Conservation (phyloP, 169 alveolate genomes). For the Toxoplasma gondii region DNA sequence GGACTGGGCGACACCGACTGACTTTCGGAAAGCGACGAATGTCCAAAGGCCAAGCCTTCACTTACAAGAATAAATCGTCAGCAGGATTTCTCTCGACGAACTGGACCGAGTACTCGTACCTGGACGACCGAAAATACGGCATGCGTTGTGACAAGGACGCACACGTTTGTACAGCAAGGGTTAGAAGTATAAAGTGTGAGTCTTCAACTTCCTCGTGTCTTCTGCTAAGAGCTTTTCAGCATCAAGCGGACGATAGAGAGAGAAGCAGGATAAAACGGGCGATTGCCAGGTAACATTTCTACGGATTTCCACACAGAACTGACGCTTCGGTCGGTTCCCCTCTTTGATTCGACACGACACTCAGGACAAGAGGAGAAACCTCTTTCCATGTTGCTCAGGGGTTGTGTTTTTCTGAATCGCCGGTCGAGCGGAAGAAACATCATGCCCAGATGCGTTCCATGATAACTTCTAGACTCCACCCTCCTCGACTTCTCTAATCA, state of each 20-base stretch:
- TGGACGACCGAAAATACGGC: background rate
- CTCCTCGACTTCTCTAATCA: too few species aligned
- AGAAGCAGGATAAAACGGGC: background rate
- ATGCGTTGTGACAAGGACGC: background rate
- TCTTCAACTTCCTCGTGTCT: background rate
- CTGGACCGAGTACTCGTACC: background rate
- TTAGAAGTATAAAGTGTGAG: background rate
- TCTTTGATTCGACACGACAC: too few species aligned
- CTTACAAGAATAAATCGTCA: background rate
- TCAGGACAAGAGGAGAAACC: too few species aligned
- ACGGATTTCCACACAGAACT: too few species aligned
- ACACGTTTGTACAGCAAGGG: background rate
- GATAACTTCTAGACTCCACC: too few species aligned
- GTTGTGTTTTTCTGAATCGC: too few species aligned
- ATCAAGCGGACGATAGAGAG: background rate
- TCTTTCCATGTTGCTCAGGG: too few species aligned
- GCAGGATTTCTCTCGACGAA: constrained; percentile 12
- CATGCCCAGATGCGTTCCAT: too few species aligned
- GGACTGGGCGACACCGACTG: too few species aligned
- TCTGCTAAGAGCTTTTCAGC: background rate
- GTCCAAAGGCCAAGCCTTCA: background rate
- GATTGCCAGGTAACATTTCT: background rate
- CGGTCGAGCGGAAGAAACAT: too few species aligned
- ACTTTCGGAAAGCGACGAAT: too few species aligned
- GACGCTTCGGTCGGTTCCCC: too few species aligned